These are phyloP conservation scores for Claviceps quebecensis DNA, from an alignment of 2,329 filamentous ascomycete genomes.

Conservation along the genomic window DNA sequence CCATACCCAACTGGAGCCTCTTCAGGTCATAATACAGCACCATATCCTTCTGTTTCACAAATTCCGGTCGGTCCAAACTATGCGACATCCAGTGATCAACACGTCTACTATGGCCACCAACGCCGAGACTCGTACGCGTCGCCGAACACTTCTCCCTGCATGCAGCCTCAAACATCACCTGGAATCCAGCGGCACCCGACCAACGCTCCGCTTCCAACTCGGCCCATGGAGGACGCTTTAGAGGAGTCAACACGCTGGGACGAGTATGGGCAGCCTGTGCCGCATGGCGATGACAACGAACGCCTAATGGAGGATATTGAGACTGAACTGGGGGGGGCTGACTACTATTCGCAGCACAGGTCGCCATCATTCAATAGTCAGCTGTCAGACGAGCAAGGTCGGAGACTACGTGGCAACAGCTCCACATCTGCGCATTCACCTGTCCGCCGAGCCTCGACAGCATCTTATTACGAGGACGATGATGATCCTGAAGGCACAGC, in stretches of 20 bases:
- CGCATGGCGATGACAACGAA: constrained; percentile 18
- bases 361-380: constrained; percentile 31
- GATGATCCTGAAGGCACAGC: constrained; percentile 81
- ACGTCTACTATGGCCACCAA: constrained; percentile 28
- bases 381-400: constrained; percentile 31
- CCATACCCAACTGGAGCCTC: constrained; percentile 17
- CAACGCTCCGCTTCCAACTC: constrained; percentile 43
- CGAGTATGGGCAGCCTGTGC: constrained; percentile 19
- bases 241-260: constrained; percentile 29
- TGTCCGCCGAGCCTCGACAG: constrained; percentile 3
- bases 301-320: constrained; percentile 45
- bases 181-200: constrained; percentile 44
- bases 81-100: constrained; percentile 29
- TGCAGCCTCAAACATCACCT: constrained; percentile 26
- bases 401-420: constrained; percentile 34
- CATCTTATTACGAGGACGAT: constrained; percentile 27
- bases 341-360: constrained; percentile 19
- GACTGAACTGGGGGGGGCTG: constrained; percentile 31
- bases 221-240: constrained; percentile 30
- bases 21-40: constrained; percentile 19
- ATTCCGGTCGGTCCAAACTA: constrained; percentile 40
- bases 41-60: constrained; percentile 37
- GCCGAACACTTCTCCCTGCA: constrained; percentile 29
- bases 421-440: constrained; percentile 33
- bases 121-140: constrained; percentile 38